phyloP scores from a whole-genome alignment of 163 green algal genomes.

The Coccomyxa subellipsoidea region DNA sequence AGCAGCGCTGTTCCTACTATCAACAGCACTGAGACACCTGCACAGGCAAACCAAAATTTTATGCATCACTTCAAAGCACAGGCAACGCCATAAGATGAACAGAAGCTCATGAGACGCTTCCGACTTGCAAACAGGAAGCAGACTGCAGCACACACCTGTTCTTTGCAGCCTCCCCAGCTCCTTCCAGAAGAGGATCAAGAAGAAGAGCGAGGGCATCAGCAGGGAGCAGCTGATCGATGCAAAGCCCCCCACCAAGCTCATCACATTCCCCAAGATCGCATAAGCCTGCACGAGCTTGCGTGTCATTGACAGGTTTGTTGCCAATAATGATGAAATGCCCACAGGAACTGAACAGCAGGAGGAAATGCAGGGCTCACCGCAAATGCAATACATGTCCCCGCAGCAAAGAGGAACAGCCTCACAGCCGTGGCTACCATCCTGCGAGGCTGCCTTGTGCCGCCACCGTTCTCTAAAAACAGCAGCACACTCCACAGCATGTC shows the following conservation, averaged over 20 bases:
- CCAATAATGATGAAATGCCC: not conserved
- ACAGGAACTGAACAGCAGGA: not conserved
- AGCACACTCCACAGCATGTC: conserved; percentile 33
- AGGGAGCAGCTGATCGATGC: conserved; percentile 39
- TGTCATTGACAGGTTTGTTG: not conserved
- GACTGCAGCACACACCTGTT: not conserved
- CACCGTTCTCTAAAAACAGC: not conserved
- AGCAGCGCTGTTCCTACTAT: conserved; percentile 21
- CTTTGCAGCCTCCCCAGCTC: not conserved
- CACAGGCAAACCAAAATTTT: not conserved
- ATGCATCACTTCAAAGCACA: no score
- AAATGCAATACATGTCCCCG: conserved; percentile 8
- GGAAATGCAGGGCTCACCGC: not conserved
- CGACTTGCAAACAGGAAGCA: no score
- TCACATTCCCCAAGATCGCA: conserved; percentile 32
- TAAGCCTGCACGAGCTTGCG: conserved; percentile 17
- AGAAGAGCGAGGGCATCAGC: conserved; percentile 42
- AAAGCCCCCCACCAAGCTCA: conserved; percentile 33
- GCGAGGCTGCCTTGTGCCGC: not conserved
- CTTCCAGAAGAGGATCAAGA: conserved; percentile 30
- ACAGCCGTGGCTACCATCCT: conserved; percentile 3
- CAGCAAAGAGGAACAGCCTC: conserved; percentile 21
- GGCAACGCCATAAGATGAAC: no score
- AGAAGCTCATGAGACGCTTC: no score
- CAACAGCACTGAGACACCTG: conserved; percentile 8